Evolutionary conservation across 345 rosid species (phyloP).

Genomic region (Corchorus olitorius): DNA sequence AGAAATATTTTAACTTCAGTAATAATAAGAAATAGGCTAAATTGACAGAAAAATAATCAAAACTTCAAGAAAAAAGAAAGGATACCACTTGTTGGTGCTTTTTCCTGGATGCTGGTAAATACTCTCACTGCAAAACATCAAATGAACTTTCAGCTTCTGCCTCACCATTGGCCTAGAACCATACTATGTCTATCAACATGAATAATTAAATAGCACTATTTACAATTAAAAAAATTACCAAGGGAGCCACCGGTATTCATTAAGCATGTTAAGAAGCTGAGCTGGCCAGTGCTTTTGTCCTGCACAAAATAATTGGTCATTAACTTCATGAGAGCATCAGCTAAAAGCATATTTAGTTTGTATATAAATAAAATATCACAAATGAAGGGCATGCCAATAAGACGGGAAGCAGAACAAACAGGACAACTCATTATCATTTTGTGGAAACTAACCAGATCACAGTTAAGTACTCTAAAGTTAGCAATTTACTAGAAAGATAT

Average conservation of each 20-base stretch:
- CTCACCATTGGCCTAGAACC: neutral
- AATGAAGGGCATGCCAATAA: neutral
- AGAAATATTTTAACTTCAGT: too few relatives aligned
- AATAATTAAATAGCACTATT: neutral
- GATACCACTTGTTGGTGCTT: slow-evolving; percentile 87
- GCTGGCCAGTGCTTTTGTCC: slow-evolving; percentile 92
- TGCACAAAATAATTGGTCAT: slow-evolving; percentile 34
- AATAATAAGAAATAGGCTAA: too few relatives aligned
- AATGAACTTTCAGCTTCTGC: neutral
- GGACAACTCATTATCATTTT: neutral
- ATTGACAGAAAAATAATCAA: too few relatives aligned
- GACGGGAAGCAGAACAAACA: neutral
- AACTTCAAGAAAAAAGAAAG: slow-evolving; percentile 34
- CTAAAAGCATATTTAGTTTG: neutral
- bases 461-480: neutral
- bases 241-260: slow-evolving; percentile 78
- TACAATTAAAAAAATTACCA: slow-evolving; percentile 48
- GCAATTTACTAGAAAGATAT: neutral
- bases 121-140: slow-evolving; percentile 63
- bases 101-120: slow-evolving; percentile 91
- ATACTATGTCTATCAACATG: neutral
- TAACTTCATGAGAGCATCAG: slow-evolving; percentile 5
- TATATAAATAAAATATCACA: neutral
- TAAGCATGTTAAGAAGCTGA: slow-evolving; percentile 85
- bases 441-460: neutral